Evolutionary conservation across 305 asterid species (phyloP).

Genomic region (Fraxinus velutina): DNA sequence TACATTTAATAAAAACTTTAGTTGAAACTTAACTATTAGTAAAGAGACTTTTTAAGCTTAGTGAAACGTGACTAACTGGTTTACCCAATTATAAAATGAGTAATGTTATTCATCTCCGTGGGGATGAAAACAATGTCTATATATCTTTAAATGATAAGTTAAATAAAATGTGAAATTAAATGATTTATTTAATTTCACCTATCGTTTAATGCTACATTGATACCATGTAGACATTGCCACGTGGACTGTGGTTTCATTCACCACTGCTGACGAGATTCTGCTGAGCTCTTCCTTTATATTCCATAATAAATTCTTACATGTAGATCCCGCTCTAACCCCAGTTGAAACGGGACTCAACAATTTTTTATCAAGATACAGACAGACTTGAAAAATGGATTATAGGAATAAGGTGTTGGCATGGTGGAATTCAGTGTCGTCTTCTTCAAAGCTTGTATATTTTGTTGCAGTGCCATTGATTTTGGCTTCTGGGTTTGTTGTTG

Average conservation of each 20-base stretch:
- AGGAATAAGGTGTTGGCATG: neutral
- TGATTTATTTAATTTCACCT: too few species aligned
- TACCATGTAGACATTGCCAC: too few species aligned
- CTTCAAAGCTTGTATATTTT: constrained; percentile 30
- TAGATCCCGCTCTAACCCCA: neutral
- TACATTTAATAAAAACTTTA: neutral
- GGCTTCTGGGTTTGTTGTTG: constrained; percentile 28
- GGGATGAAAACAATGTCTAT: too few species aligned
- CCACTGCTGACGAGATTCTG: neutral
- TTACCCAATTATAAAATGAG: neutral
- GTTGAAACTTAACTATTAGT: neutral
- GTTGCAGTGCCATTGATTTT: constrained; percentile 34
- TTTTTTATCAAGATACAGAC: neutral
- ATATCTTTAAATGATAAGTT: too few species aligned
- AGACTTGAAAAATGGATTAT: neutral
- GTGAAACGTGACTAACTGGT: neutral
- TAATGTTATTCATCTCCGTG: too few species aligned
- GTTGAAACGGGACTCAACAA: neutral
- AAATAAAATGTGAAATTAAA: too few species aligned
- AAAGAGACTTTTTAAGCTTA: neutral
- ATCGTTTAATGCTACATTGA: too few species aligned
- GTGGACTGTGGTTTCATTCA: too few species aligned
- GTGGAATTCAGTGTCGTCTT: neutral
- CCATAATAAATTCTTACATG: neutral
- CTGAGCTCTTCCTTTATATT: neutral